Evolutionary conservation across 1,139 yeast species (phyloP), one percentile per base, ranked within the genome.

Genomic region (Hansenula lynferdii): DNA sequence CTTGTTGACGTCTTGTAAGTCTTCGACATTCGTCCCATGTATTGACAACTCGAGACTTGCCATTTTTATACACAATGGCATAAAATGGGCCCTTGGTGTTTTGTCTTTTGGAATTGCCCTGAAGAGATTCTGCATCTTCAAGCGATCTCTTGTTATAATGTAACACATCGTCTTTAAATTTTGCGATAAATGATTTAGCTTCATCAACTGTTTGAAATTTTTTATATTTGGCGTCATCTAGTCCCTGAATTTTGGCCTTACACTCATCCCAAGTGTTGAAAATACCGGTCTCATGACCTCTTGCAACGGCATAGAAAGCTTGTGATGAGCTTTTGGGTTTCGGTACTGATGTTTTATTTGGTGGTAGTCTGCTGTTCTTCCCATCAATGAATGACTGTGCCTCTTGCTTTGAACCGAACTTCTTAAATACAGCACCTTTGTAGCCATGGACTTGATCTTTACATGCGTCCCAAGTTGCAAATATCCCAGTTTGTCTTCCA

Each of bases 401-500:
- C 26, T 69, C 82, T 1, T 45, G 50, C 1, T 36, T 39, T 3
- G 72, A 57, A 22, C 53, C 51, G 49, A 84, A 83, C 49, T 73
- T 74, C 57, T 79, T 80, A 58, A 50, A 80, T 8, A 53, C 52
- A 3, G 87, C 83, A 8, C 78, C 77, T 2, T 67, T 44, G 47
- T 54, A 77, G 0, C 85, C 85, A n/a, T 49, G 47, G 1, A 75
- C 80, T 39, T 73, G 71, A 1, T 42, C 41, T 41, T 66, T 59
- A 42, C 80, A 72, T 3, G 62, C 66, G 5, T 58, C 53, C 92
- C 92, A 83, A 31, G 55, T 56, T 14, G 38, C 45, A 52, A 59
- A 82, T 2, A 82, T 64, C 1, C 90, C 92, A 0, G 62, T 50
- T 0, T 48, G 46, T 14, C 70, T 59, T 9, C 90, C 90, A 11